Conservation (phyloP, 495 filamentous ascomycete species). For the Penicillium maclennaniae region DNA sequence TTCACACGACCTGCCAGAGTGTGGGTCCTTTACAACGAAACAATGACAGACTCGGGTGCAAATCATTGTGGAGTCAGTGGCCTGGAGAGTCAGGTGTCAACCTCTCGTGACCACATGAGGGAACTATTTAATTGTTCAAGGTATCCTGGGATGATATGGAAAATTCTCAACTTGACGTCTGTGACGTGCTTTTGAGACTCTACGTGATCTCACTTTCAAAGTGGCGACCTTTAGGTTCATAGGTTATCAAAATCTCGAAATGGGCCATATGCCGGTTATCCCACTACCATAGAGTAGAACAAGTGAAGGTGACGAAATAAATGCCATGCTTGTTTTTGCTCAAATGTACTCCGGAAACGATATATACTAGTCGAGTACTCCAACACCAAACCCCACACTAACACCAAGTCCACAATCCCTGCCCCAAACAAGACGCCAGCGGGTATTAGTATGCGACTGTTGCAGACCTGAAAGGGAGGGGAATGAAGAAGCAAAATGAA, state of each 20-base stretch:
- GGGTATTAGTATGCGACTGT: constrained; percentile 19
- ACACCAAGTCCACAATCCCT: neutral
- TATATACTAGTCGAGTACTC: constrained; percentile 5
- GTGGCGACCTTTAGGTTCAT: no score
- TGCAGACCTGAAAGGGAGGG: constrained; percentile 1
- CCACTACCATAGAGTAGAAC: no score
- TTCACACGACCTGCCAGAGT: no score
- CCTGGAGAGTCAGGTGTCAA: neutral
- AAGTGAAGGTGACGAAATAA: neutral
- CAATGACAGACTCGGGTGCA: neutral
- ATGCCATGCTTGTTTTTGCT: neutral
- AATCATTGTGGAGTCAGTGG: neutral
- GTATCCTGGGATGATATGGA: no score
- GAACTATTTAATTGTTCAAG: no score
- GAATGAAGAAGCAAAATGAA: constrained; percentile 4
- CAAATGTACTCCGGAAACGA: neutral
- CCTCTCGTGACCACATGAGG: no score
- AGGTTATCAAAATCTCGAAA: no score
- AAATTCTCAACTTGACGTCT: no score
- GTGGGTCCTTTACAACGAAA: neutral
- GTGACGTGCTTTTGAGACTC: no score
- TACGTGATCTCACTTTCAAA: no score
- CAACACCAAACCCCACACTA: neutral
- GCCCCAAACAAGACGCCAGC: neutral
- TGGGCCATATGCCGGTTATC: no score